Percentiles rank a stretch among this genome's conserved stretches.
Evolutionary conservation across 305 asterid species (phyloP).

Genomic region (Fraxinus platypoda): DNA sequence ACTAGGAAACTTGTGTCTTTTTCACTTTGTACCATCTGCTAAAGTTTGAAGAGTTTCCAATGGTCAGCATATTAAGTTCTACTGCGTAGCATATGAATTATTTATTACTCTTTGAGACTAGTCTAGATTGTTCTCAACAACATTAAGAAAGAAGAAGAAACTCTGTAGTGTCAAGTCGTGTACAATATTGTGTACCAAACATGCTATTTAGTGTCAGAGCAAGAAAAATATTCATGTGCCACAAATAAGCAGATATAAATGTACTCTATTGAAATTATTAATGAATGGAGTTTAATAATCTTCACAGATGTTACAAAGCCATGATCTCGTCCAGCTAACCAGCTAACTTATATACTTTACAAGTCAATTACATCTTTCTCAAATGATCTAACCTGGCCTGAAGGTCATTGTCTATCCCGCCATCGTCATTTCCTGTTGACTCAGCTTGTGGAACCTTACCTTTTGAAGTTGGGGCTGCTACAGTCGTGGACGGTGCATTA

Average conservation of each 20-base stretch:
- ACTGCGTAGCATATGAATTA: neutral
- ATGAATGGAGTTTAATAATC: conserved; percentile 22
- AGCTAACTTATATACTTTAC: conserved; percentile 20
- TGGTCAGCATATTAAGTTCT: neutral
- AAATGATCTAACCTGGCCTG: conserved; percentile 97
- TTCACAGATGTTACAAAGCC: conserved; percentile 44
- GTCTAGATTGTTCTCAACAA: neutral
- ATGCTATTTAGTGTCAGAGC: neutral
- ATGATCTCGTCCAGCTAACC: conserved; percentile 23
- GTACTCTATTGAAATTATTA: conserved; percentile 23
- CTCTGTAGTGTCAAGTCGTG: neutral
- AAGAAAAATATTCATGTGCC: neutral
- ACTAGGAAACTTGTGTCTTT: too few species aligned
- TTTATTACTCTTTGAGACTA: neutral
- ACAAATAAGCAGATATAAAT: neutral
- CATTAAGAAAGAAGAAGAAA: neutral
- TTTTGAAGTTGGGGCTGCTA: conserved; percentile 80
- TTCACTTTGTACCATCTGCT: too few species aligned
- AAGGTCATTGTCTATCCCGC: conserved; percentile 90
- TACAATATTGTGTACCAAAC: neutral
- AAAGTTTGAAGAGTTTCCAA: neutral
- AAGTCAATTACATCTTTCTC: conserved; percentile 75
- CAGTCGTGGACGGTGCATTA: conserved; percentile 80
- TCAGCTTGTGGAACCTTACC: conserved; percentile 89
- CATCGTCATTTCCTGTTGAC: conserved; percentile 71